Base-by-base conservation (phyloP, 2,329 filamentous ascomycete species). In the Colletotrichum scovillei region DNA sequence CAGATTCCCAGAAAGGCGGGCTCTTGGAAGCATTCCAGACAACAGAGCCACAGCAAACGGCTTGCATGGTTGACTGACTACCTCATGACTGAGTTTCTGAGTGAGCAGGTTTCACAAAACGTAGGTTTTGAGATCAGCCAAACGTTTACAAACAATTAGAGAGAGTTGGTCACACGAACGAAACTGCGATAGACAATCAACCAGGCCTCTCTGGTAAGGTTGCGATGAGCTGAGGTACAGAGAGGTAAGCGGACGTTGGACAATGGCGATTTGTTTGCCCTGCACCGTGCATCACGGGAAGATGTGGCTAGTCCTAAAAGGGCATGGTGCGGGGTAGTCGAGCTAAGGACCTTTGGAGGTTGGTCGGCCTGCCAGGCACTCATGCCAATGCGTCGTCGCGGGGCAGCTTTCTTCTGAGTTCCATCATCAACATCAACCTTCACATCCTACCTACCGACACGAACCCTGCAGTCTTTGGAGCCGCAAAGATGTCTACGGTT, bases 401-500 rank as follows among this genome's bases (percentile, higher is more conserved):
- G 67, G 65, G 71, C 66, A 73, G 60, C 64, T 62, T 73, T 74
- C 64, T 69, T 56, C 65, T 42, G 19, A 38, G 32, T 73, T 74
- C 56, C 70, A 62, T 60, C 72, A 62, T 62, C 69, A 49, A 69
- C 67, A 69, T 60, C 57, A 42, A 57, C 49, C 57, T 22, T 59
- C 66, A n/a, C 30, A 32, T 55, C 2, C 42, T 22, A 49, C 42
- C 42, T 49, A 63, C 73, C 46, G 24, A 59, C 70, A 24, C 22
- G 46, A 32, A 49, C 35, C 24, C 52, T 52, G 57, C 53, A 28
- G 53, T 49, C 26, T 24, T 65, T 60, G 19, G 79, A 79, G 63
- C 77, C 78, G 58, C 75, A 58, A 77, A 78, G 35, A 81, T 84
- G 74, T 72, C 71, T 60, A 74, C 64, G 30, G 60, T 63, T 65